Evolutionary conservation across 331 rosid genomes (phyloP), one percentile per base, ranked within the genome.

Genomic region (Prunus yedoensis): DNA sequence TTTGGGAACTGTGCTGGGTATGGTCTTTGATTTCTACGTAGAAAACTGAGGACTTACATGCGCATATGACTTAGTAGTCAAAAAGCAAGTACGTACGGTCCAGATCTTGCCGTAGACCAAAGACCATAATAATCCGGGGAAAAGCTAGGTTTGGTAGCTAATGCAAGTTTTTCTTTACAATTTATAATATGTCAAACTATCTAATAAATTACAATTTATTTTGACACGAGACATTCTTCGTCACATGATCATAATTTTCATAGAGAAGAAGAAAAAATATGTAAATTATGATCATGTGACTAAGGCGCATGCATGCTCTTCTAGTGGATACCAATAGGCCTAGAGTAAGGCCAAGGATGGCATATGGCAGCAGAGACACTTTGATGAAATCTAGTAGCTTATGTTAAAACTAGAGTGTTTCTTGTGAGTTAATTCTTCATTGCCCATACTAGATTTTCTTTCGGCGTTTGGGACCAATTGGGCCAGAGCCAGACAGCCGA

Each of bases 1-100:
- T 8, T 66, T 9, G 78, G 74, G 59, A 28, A 78, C 77, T 30
- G 73, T 30, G 73, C 67, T 38, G 51, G 6, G 43, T 5, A 10
- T 16, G 66, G 72, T 65, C 20, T n/a, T 32, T 3, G 38, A 32
- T 49, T 68, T 15, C 14, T 65, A 38, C 70, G 28, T 65, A n/a
- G 10, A n/a, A 4, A 70, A 46, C 32, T 2, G 23, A 8, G 23
- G 23, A n/a, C 12, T 4, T 54, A 35, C 62, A 32, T 30, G 74
- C 63, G 12, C 50, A 16, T 60, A 38, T 1, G 77, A 49, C 56
- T 20, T 15, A 18, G 12, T 9, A 8, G 57, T 58, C 65, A 16
- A 65, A 59, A 41, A 4, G 38, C 27, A 1, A 35, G 11, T 43
- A 51, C 27, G 67, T 47, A 74, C 61, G 61, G 77, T 11, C 4